Percentiles rank a stretch among this genome's conserved stretches.
Evolutionary conservation across 2,329 filamentous ascomycete genomes (phyloP).

Genomic region (Biscogniauxia marginata): DNA sequence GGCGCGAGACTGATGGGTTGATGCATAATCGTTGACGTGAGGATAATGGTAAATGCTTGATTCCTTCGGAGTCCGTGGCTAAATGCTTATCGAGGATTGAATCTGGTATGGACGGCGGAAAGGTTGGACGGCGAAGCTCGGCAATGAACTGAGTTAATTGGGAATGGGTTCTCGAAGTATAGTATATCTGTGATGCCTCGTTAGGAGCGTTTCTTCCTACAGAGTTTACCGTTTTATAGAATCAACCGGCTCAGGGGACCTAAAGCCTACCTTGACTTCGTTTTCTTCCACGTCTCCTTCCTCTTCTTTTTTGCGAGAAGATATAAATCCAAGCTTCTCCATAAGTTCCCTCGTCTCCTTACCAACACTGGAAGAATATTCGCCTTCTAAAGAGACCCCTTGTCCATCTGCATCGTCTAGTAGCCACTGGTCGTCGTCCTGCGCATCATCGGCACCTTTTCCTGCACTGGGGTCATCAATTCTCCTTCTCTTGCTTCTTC

Average conservation of each 20-base stretch:
- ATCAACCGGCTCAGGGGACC: neutral
- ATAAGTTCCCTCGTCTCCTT: conserved; percentile 74
- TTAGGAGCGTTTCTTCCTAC: neutral
- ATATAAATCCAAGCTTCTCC: conserved; percentile 58
- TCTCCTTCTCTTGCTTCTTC: conserved; percentile 46
- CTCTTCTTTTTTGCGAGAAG: conserved; percentile 32
- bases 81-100: conserved; percentile 32
- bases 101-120: conserved; percentile 67
- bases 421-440: conserved; percentile 63
- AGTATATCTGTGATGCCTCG: conserved; percentile 63
- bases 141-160: conserved; percentile 85
- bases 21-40: conserved; percentile 89
- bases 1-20: conserved; percentile 73
- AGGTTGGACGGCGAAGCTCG: conserved; percentile 74
- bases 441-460: conserved; percentile 19
- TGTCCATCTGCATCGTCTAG: conserved; percentile 67
- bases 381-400: conserved; percentile 34
- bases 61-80: conserved; percentile 46
- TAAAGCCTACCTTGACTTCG: conserved; percentile 60
- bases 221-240: neutral
- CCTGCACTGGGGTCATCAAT: conserved; percentile 35
- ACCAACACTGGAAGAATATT: conserved; percentile 58
- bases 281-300: conserved; percentile 53
- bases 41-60: conserved; percentile 81
- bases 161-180: conserved; percentile 90